Evolutionary conservation across 441 rosid genomes (phyloP), one percentile per base, ranked within the genome.

Genomic region (Erodium chrysanthum): DNA sequence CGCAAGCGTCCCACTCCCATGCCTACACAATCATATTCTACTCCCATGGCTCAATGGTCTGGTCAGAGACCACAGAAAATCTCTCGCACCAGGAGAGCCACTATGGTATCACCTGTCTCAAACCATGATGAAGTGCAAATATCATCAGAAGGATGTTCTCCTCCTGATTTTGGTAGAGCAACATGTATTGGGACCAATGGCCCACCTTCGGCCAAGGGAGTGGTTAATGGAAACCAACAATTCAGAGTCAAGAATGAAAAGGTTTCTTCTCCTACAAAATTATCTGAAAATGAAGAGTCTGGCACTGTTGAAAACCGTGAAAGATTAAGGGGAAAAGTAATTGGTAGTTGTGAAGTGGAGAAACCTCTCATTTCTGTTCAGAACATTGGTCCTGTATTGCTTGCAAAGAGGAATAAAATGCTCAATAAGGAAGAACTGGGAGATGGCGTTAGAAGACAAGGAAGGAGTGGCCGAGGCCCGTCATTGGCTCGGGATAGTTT

Each of bases 51-150:
- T 67, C 92, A 91, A 64, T 95, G 99, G 97, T 96, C 72, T 74
- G 91, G 95, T 75, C 99, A 90, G 82, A 91, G 96, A 74, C 93
- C 88, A 25, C 89, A 84, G 70, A 95, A 95, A 72, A 91, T 78
- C 72, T 85, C 90, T 18, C 96, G 97, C 40, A 81, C 89, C 54
- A 82, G 94, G 80, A 86, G 99, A 79, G 76, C 95, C 65, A 91
- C 84, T 81, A 52, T 95, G 74, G 85, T 82, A 71, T 78, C 90
- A 58, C 97, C 99, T 64, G 82, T 87, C 71, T 79, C 88, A 73
- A 85, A 77, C 70, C 79, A 78, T 78, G 73, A 76, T 48, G 96
- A 95, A 73, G 71, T 71, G 78, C 91, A 83, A 67, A 74, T 61
- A 77, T 78, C 86, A 65, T 77, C 92, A 74, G 96, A 83, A 77